phyloP scores from a whole-genome alignment of 352 stramenopile species.

The Poterioochromonas sp. region DNA sequence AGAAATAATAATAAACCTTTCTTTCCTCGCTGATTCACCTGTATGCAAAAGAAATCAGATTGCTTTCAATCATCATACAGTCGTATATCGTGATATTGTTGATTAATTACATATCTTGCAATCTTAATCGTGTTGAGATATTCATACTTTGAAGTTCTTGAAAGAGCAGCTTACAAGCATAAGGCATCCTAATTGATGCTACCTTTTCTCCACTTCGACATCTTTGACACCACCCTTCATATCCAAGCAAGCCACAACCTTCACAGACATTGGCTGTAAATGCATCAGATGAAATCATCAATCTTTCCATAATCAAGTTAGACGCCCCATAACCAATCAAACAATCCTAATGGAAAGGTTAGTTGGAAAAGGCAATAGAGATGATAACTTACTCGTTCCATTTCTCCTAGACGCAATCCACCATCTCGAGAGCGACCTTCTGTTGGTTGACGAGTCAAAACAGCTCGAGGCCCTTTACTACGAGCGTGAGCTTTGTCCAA shows the following conservation, averaged over 20 bases:
- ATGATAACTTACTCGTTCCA: too few species aligned
- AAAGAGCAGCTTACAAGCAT: slow-evolving; percentile 97
- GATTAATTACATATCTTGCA: slow-evolving; percentile 79
- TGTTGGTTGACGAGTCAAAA: slow-evolving; percentile 94
- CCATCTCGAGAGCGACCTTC: slow-evolving; percentile 93
- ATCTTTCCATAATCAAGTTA: slow-evolving; percentile 97
- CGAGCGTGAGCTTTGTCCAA: slow-evolving; percentile 99
- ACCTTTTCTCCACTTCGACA: slow-evolving; percentile 96
- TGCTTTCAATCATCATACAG: too few species aligned
- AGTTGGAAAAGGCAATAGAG: too few species aligned
- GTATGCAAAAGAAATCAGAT: too few species aligned
- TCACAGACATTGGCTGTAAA: slow-evolving; percentile 97
- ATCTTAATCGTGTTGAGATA: slow-evolving; percentile 89
- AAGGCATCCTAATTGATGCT: slow-evolving; percentile 91
- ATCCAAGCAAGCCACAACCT: slow-evolving; percentile 91
- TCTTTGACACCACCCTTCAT: slow-evolving; percentile 93
- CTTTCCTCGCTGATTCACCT: too few species aligned
- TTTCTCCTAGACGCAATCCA: slow-evolving; percentile 96
- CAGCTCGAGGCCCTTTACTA: slow-evolving; percentile 78
- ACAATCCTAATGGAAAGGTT: too few species aligned
- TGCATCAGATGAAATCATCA: slow-evolving; percentile 98
- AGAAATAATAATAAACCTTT: too few species aligned
- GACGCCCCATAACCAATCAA: slow-evolving; percentile 98
- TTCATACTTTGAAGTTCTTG: slow-evolving; percentile 99
- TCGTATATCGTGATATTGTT: too few species aligned